Conservation (phyloP, 2,329 filamentous ascomycete species). For the Trichoderma aggressivum region DNA sequence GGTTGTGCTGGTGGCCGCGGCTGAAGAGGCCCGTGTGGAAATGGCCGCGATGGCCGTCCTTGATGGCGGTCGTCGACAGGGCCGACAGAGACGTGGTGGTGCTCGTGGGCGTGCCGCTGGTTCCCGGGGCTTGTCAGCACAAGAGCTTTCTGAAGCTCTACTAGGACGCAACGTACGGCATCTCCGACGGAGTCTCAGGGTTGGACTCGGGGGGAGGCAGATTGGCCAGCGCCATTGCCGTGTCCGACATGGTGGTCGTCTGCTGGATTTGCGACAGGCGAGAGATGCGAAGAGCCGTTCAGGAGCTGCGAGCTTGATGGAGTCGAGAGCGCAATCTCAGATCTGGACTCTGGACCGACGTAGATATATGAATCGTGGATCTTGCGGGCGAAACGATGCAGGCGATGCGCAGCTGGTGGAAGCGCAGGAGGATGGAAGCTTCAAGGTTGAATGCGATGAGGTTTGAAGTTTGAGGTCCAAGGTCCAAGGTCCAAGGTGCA, state of each 20-base stretch:
- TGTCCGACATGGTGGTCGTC: background rate
- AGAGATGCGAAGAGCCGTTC: background rate
- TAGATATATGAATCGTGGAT: background rate
- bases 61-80: conserved; percentile 90
- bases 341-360: background rate
- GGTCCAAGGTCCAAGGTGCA: background rate
- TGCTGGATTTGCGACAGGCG: background rate
- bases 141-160: background rate
- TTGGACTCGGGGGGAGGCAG: conserved; percentile 79
- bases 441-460: background rate
- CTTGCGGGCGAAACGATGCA: accelerated
- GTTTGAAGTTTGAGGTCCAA: background rate
- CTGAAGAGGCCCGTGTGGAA: conserved; percentile 52
- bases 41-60: conserved; percentile 88
- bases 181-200: conserved; percentile 81
- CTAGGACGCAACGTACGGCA: conserved; percentile 62
- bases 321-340: background rate
- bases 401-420: background rate
- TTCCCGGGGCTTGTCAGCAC: conserved; percentile 16
- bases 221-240: conserved; percentile 66
- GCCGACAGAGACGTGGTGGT: conserved; percentile 88
- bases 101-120: conserved; percentile 86
- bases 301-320: background rate
- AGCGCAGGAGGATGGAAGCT: background rate
- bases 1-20: conserved; percentile 57